Base-by-base conservation (phyloP, 2,329 filamentous ascomycete genomes). In the Ceratocystis destructans region DNA sequence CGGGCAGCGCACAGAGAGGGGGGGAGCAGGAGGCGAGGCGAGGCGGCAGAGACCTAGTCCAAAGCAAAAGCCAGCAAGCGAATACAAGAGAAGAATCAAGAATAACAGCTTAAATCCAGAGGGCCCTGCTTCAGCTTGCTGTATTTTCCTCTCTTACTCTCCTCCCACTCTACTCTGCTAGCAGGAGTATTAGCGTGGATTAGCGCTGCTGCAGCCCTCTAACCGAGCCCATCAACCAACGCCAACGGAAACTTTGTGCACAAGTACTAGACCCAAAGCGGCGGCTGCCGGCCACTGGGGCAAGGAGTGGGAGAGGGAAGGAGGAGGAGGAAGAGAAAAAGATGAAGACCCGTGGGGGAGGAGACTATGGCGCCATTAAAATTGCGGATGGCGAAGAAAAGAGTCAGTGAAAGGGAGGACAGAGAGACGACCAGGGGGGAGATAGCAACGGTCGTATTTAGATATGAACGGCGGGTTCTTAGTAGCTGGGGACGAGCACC, bases 211-310 rank as follows among this genome's bases (percentile, higher is more conserved):
- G 22, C 22, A 7, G 53, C 28, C 53, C n/a, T 31, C 53, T 33
- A 31, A 6, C 28, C 25, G 25, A 59, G 46, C 22, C 46, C 46
- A 50, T 50, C 28, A 59, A 33, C 53, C 28, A 33, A 31, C 61
- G 37, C 20, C 61, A 45, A 62, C 37, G 25, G 10, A 48, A 45
- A 62, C 61, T 59, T 62, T 62, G 61, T 62, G 44, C 44, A 62
- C 61, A 45, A 45, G 61, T 62, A 62, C 37, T n/a, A 44, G 31
- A 20, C 61, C 61, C 17, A 62, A 59, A 33, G 17, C 28, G 28
- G 53, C 17, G 53, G 53, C 53, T 59, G 53, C 33, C 33, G 33
- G 33, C 1, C 33, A 37, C 33, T 37, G 8, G 33, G 1, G 33
- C 33, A 37, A 37, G 33, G 33, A 4, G 33, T 37, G 33, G 33